Base-by-base conservation (phyloP, 2,329 filamentous ascomycete species). In the Curvularia eragrostidis region DNA sequence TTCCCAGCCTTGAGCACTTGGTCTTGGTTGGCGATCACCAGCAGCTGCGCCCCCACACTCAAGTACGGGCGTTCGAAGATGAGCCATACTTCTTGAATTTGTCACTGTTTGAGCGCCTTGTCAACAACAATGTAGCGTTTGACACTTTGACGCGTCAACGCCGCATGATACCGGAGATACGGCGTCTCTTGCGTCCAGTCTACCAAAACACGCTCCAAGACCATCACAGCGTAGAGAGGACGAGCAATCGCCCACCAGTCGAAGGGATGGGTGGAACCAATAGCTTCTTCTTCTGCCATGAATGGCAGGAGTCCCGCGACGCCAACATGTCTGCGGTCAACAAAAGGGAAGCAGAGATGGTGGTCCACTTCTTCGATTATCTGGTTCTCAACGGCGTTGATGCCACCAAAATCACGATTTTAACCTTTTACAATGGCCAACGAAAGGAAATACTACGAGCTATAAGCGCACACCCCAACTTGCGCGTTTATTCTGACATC, bases 361-460 rank as follows among this genome's bases (percentile, higher is more conserved):
- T 97, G 28, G 84, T 87, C 0, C 83, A 82, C 0, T 90, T 96
- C 63, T 88, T 88, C 62, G 79, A 85, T 24, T 90, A 97, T 67
- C 84, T 97, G 0, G 73, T 89, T 1, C 78, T 86, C 57, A 94
- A 93, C 61, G 88, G 88, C 0, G 78, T 89, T 1, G 66, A 78
- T 0, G 72, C 84, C 0, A 72, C 78, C 0, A 81, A 88, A 5
- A 93, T 97, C 54, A 96, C 92, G 0, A 80, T 97, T 3, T 76
- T 97, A 48, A 94, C 92, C 0, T 97, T 95, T 70, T 97, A 97
- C 80, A 91, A 91, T 42, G 93, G 91, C 0, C 93, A 97, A 70
- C 83, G 89, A 43, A 89, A 89, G 63, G 77, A 82, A 2, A 82
- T 97, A 2, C 67, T 87, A 0, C 80, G 78, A 13, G 74, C 78